A percentile compares a stretch with the other conserved stretches of the same genome.
Evolutionary conservation across 805 yeast species (phyloP).

Genomic region (Candida alai): DNA sequence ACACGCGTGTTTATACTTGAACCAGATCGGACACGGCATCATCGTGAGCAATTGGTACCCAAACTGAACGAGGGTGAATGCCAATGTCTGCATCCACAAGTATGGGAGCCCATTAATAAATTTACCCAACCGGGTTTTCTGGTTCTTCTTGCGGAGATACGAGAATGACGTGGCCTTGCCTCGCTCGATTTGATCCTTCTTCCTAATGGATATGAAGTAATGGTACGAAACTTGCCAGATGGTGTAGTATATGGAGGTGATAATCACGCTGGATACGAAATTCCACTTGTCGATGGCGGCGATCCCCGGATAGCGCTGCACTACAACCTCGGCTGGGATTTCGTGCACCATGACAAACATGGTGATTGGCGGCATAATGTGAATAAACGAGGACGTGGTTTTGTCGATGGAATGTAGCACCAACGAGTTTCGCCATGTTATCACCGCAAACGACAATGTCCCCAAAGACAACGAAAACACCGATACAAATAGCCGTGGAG

Average conservation of each 20-base stretch:
- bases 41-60: slow-evolving; percentile 82
- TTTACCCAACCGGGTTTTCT: slow-evolving; percentile 60
- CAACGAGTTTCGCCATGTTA: slow-evolving; percentile 92
- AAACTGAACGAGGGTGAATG: slow-evolving; percentile 83
- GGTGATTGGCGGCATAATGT: slow-evolving; percentile 83
- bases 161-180: slow-evolving; percentile 89
- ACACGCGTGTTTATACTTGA: slow-evolving; percentile 62
- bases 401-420: slow-evolving; percentile 91
- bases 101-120: slow-evolving; percentile 81
- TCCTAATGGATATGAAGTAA: slow-evolving; percentile 81
- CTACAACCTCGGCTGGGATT: slow-evolving; percentile 48
- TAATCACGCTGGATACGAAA: slow-evolving; percentile 61
- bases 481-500: slow-evolving; percentile 68
- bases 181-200: slow-evolving; percentile 74
- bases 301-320: slow-evolving; percentile 77
- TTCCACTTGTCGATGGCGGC: slow-evolving; percentile 63
- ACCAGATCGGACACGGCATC: slow-evolving; percentile 89
- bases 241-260: slow-evolving; percentile 79
- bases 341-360: slow-evolving; percentile 85
- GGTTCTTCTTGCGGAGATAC: slow-evolving; percentile 69
- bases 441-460: slow-evolving; percentile 86
- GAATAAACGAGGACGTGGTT: slow-evolving; percentile 87
- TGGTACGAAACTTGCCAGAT: slow-evolving; percentile 90
- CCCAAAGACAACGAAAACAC: slow-evolving; percentile 89
- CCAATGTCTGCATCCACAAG: slow-evolving; percentile 76